Conservation (phyloP, 371 early-diverging fungal species). For the Apophysomyces trapeziformis region DNA sequence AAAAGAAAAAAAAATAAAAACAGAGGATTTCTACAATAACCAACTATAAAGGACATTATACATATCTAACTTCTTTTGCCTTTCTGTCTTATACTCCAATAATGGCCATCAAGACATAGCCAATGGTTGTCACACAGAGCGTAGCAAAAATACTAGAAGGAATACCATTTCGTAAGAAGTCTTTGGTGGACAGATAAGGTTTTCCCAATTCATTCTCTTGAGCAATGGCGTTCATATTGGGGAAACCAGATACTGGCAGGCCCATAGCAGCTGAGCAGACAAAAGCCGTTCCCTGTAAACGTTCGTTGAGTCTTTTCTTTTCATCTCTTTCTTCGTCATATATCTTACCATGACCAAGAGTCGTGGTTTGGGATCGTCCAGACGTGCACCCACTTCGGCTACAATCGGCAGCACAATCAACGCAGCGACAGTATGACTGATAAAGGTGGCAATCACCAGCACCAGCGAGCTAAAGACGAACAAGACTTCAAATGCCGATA, state of each 20-base stretch:
- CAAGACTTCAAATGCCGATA: slow-evolving; percentile 71
- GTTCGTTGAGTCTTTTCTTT: background rate
- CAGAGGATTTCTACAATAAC: background rate
- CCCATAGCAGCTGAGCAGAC: slow-evolving; percentile 88
- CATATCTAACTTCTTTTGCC: no score
- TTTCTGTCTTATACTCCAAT: slow-evolving; percentile 45
- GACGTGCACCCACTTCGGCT: slow-evolving; percentile 69
- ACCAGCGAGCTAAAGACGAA: slow-evolving; percentile 72
- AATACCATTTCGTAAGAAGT: slow-evolving; percentile 73
- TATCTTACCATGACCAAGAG: slow-evolving; percentile 82
- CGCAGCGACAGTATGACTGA: slow-evolving; percentile 94
- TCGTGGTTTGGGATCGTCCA: slow-evolving; percentile 86
- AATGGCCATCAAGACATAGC: slow-evolving; percentile 59
- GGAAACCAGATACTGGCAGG: slow-evolving; percentile 80
- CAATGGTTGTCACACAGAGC: slow-evolving; percentile 59
- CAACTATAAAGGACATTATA: no score
- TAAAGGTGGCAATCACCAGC: slow-evolving; percentile 87
- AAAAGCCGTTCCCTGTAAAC: slow-evolving; percentile 65
- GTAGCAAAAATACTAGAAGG: slow-evolving; percentile 66
- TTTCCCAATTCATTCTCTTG: slow-evolving; percentile 75
- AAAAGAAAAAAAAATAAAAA: background rate
- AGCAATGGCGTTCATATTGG: slow-evolving; percentile 85
- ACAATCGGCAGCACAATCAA: slow-evolving; percentile 86
- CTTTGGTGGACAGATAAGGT: slow-evolving; percentile 70
- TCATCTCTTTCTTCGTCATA: background rate